Percentiles rank a stretch among this genome's conserved stretches.
Conservation (phyloP, 371 early-diverging fungal genomes). For the Lichtheimia ornata region DNA sequence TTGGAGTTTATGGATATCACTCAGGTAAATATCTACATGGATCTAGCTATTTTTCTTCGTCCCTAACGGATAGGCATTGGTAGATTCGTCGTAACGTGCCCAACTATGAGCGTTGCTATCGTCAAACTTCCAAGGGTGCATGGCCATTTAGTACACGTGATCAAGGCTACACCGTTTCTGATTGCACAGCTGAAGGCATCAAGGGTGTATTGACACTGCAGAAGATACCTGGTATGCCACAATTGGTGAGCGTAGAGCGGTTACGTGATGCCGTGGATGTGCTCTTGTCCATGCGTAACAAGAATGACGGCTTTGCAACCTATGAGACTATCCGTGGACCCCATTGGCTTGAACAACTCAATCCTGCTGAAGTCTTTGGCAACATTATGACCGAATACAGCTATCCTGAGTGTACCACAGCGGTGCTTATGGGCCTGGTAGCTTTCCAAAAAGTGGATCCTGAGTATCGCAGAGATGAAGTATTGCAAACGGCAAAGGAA, state of each 20-base stretch:
- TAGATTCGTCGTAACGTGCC: slow-evolving; percentile 76
- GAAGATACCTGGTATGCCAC: slow-evolving; percentile 48
- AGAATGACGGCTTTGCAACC: slow-evolving; percentile 87
- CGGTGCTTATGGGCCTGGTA: slow-evolving; percentile 83
- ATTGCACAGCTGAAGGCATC: slow-evolving; percentile 96
- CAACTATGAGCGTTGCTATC: slow-evolving; percentile 69
- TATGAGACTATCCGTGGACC: slow-evolving; percentile 89
- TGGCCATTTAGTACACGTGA: slow-evolving; percentile 97
- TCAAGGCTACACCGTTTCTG: slow-evolving; percentile 94
- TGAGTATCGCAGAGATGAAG: slow-evolving; percentile 80
- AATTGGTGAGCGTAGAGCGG: slow-evolving; percentile 55
- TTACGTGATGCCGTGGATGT: slow-evolving; percentile 88
- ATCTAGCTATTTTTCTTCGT: background rate
- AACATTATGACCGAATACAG: slow-evolving; percentile 97
- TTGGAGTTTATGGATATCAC: slow-evolving; percentile 85
- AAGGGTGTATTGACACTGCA: slow-evolving; percentile 84
- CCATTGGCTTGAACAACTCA: slow-evolving; percentile 78
- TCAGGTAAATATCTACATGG: slow-evolving; percentile 53
- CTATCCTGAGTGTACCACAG: slow-evolving; percentile 97
- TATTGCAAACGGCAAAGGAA: slow-evolving; percentile 66
- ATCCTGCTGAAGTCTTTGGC: slow-evolving; percentile 95
- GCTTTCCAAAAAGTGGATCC: slow-evolving; percentile 79
- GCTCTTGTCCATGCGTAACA: slow-evolving; percentile 90
- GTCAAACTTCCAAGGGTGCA: slow-evolving; percentile 87
- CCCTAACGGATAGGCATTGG: background rate